A percentile compares a stretch with the other conserved stretches of the same genome.
Evolutionary conservation across 2,329 filamentous ascomycete genomes (phyloP).

Genomic region (Chrysoporthe cubensis): DNA sequence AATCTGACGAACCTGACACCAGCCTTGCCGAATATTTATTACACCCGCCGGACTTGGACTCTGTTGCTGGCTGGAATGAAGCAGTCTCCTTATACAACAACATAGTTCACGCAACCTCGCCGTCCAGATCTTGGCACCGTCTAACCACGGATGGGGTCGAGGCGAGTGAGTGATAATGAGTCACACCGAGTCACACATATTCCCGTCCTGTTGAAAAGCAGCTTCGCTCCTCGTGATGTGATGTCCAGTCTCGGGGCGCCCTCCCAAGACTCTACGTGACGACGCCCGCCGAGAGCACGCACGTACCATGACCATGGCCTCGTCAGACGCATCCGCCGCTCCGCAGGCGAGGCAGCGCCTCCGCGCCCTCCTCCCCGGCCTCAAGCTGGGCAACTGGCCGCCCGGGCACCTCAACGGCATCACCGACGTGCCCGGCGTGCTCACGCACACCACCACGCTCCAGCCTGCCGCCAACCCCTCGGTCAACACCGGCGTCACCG

Average conservation of each 20-base stretch:
- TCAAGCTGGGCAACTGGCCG: conserved; percentile 48
- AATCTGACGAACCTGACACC: too few species aligned
- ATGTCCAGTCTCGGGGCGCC: background rate
- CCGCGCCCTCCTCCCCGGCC: conserved; percentile 48
- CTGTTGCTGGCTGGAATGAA: background rate
- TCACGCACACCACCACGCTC: conserved; percentile 51
- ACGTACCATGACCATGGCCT: background rate
- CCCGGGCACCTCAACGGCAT: conserved; percentile 53
- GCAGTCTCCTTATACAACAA: background rate
- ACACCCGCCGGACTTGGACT: too few species aligned
- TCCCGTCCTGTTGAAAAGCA: background rate
- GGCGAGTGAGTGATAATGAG: background rate
- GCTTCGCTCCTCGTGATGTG: background rate
- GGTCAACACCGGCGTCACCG: conserved; percentile 55
- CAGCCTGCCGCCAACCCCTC: conserved; percentile 30
- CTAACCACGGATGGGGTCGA: background rate
- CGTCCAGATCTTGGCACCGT: background rate
- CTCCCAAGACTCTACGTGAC: too few species aligned
- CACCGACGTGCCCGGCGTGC: conserved; percentile 55
- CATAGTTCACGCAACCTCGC: background rate
- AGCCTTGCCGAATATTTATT: too few species aligned
- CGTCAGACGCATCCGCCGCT: conserved; percentile 16
- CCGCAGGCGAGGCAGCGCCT: conserved; percentile 39
- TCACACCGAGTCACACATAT: background rate
- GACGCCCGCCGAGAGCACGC: too few species aligned